Evolutionary conservation across 352 stramenopile species (phyloP).

Genomic region (Phytophthora europaea): DNA sequence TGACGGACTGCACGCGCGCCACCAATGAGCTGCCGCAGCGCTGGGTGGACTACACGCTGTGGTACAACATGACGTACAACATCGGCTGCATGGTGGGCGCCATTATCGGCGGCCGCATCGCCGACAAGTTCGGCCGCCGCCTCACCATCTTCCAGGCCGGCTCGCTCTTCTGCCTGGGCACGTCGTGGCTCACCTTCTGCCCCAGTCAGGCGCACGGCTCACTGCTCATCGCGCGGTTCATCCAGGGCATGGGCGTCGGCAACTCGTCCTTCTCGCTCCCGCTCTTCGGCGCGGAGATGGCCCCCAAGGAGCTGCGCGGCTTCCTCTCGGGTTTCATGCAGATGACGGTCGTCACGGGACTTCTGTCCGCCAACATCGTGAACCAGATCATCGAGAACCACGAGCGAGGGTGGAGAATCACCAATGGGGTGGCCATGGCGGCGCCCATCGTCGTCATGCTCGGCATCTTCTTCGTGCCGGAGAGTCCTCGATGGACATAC

Average conservation of each 20-base stretch:
- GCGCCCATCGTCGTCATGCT: conserved; percentile 62
- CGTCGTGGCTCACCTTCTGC: conserved; percentile 52
- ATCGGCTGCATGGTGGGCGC: conserved; percentile 58
- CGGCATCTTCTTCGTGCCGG: conserved; percentile 56
- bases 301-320: conserved; percentile 66
- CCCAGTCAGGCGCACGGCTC: conserved; percentile 39
- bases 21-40: conserved; percentile 45
- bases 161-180: conserved; percentile 52
- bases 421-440: conserved; percentile 52
- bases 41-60: conserved; percentile 61
- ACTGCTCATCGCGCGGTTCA: conserved; percentile 47
- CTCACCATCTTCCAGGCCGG: conserved; percentile 55
- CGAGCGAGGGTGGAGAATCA: conserved; percentile 51
- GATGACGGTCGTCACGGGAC: conserved; percentile 63
- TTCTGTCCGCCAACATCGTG: conserved; percentile 54
- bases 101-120: conserved; percentile 47
- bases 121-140: conserved; percentile 51
- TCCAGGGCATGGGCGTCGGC: conserved; percentile 57
- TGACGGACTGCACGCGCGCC: conserved; percentile 43
- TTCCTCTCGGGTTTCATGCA: conserved; percentile 76
- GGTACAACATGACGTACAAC: conserved; percentile 71
- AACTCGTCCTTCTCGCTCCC: conserved; percentile 67
- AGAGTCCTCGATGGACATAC: conserved; percentile 51
- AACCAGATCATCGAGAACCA: conserved; percentile 54
- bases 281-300: conserved; percentile 68